phyloP scores from a whole-genome alignment of 2,329 filamentous ascomycete species.

The Penicillium sp. region DNA sequence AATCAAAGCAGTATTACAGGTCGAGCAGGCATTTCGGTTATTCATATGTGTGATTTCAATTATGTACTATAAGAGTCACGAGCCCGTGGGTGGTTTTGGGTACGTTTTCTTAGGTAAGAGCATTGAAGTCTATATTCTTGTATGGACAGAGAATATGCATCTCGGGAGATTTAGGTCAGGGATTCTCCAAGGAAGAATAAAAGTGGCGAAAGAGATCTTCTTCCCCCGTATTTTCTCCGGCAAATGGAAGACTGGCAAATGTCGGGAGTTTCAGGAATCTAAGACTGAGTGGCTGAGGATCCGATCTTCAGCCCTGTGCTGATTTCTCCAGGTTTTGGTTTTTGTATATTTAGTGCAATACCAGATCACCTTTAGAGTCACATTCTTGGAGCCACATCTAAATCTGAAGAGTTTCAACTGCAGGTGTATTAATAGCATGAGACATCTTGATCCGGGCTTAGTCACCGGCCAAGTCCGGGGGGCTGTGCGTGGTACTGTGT shows the following conservation, averaged over 20 bases:
- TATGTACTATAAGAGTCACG: constrained; percentile 8
- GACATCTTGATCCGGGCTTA: constrained; percentile 9
- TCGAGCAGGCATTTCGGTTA: constrained; percentile 4
- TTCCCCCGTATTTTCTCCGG: constrained; percentile 22
- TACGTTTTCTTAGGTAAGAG: not conserved
- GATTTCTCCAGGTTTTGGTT: constrained; percentile 11
- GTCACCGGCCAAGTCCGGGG: constrained; percentile 5
- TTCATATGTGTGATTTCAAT: constrained; percentile 8
- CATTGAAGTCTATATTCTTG: not conserved
- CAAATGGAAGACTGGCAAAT: constrained; percentile 24
- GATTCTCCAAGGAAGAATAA: constrained; percentile 14
- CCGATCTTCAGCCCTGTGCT: constrained; percentile 24
- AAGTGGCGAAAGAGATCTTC: constrained; percentile 23
- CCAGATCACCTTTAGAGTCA: not conserved
- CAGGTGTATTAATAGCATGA: constrained; percentile 17
- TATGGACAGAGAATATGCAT: not conserved
- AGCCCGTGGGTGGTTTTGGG: not conserved
- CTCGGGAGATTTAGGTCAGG: constrained; percentile 11
- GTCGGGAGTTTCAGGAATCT: constrained; percentile 36
- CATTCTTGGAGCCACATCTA: not conserved
- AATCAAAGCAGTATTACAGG: constrained; percentile 14
- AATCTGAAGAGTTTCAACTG: not conserved
- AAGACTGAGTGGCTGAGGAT: constrained; percentile 17
- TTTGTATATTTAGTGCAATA: not conserved
- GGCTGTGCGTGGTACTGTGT: constrained; percentile 5